Percentiles rank a stretch among this genome's conserved stretches.
Evolutionary conservation across 805 yeast genomes (phyloP).

Genomic region (Candida sithepensis): DNA sequence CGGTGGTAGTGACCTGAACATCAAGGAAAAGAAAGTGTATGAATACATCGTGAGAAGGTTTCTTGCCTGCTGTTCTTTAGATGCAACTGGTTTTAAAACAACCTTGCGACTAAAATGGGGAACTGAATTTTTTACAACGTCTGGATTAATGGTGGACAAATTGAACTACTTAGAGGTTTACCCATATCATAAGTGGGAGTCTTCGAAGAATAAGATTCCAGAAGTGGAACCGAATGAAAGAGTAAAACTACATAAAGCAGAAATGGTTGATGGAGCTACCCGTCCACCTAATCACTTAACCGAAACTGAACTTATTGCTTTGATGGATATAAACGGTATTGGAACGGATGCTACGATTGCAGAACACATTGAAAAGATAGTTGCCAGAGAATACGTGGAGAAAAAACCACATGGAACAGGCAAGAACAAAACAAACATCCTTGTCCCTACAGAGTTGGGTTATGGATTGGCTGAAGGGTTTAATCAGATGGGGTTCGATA

Average conservation of each 20-base stretch:
- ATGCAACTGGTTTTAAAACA: slow-evolving; percentile 76
- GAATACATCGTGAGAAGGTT: slow-evolving; percentile 84
- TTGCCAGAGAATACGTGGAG: slow-evolving; percentile 60
- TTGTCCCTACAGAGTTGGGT: slow-evolving; percentile 82
- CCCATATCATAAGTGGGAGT: slow-evolving; percentile 75
- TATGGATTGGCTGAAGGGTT: slow-evolving; percentile 86
- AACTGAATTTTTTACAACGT: slow-evolving; percentile 62
- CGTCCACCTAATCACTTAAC: slow-evolving; percentile 81
- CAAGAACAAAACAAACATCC: slow-evolving; percentile 35
- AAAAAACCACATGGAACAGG: slow-evolving; percentile 38
- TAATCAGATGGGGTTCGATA: slow-evolving; percentile 70
- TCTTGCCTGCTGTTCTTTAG: slow-evolving; percentile 86
- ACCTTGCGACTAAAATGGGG: slow-evolving; percentile 73
- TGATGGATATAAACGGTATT: slow-evolving; percentile 96
- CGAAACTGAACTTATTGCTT: slow-evolving; percentile 83
- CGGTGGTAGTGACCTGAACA: slow-evolving; percentile 28
- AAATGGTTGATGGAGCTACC: slow-evolving; percentile 71
- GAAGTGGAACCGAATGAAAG: slow-evolving; percentile 52
- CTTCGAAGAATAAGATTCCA: slow-evolving; percentile 57
- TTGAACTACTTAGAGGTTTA: slow-evolving; percentile 79
- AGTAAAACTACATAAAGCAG: slow-evolving; percentile 53
- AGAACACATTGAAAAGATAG: slow-evolving; percentile 86
- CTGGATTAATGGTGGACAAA: slow-evolving; percentile 73
- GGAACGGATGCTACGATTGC: slow-evolving; percentile 99
- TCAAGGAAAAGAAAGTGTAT: slow-evolving; percentile 67